These are phyloP conservation scores for Melastoma candidum DNA, from an alignment of 441 rosid species.

Conservation along the genomic window DNA sequence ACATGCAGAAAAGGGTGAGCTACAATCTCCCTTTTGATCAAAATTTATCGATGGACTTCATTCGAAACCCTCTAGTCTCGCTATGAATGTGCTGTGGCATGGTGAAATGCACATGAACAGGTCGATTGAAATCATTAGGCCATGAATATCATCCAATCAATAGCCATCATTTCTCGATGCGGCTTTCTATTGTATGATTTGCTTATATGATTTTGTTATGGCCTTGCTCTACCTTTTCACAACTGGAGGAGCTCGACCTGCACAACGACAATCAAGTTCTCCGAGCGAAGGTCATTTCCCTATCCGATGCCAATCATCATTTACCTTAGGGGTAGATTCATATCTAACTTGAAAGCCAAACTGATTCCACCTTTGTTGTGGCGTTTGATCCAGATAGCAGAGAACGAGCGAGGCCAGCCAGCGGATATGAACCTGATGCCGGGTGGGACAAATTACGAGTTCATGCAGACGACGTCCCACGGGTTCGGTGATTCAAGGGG, in stretches of 20 bases:
- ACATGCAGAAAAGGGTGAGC: slow-evolving; percentile 62
- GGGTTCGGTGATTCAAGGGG: slow-evolving; percentile 58
- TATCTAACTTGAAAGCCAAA: background rate
- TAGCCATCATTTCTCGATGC: too few species aligned
- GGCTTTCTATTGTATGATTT: background rate
- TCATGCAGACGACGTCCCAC: slow-evolving; percentile 31
- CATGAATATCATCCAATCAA: background rate
- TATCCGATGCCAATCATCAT: background rate
- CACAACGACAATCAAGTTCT: slow-evolving; percentile 70
- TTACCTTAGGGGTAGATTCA: background rate
- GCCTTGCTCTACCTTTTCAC: background rate
- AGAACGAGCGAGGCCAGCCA: slow-evolving; percentile 53
- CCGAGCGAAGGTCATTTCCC: slow-evolving; percentile 45
- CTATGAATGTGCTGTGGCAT: too few species aligned
- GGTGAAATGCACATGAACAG: background rate
- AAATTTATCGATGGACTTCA: background rate
- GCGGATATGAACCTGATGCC: slow-evolving; percentile 71
- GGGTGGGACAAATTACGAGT: slow-evolving; percentile 53
- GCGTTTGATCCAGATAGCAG: slow-evolving; percentile 46
- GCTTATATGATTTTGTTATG: background rate
- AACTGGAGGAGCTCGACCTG: slow-evolving; percentile 59
- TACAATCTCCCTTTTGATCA: background rate
- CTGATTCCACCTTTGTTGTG: background rate
- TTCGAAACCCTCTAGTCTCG: background rate
- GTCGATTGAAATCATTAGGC: background rate